Evolutionary conservation across 805 yeast species (phyloP).

Genomic region (Ogataea sp.): DNA sequence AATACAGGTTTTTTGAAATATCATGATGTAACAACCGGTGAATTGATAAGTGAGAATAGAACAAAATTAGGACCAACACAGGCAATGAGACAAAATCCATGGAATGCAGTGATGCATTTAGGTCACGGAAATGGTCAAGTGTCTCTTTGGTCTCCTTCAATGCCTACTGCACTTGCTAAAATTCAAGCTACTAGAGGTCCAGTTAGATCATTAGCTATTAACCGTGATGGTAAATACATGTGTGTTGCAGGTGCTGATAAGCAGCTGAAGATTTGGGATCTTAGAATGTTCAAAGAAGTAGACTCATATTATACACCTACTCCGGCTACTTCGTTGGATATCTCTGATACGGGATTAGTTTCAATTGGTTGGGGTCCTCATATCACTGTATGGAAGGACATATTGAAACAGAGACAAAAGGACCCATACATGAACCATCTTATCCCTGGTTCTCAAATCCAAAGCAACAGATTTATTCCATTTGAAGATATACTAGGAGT

Average conservation of each 20-base stretch:
- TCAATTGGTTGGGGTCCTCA: constrained; percentile 96
- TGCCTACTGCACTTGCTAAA: constrained; percentile 79
- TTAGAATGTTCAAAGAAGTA: constrained; percentile 70
- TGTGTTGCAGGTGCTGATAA: constrained; percentile 87
- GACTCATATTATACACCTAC: constrained; percentile 72
- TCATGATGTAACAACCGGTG: constrained; percentile 94
- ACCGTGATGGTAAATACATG: constrained; percentile 91
- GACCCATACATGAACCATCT: constrained; percentile 91
- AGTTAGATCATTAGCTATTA: constrained; percentile 74
- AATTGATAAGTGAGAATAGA: constrained; percentile 69
- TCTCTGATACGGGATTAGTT: constrained; percentile 81
- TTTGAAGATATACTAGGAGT: constrained; percentile 93
- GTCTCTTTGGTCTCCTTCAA: constrained; percentile 87
- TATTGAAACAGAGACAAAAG: constrained; percentile 56
- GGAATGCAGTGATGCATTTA: constrained; percentile 90
- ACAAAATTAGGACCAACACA: constrained; percentile 89
- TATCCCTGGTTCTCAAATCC: constrained; percentile 68
- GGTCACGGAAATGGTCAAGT: constrained; percentile 94
- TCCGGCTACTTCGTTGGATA: constrained; percentile 70
- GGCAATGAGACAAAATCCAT: constrained; percentile 84
- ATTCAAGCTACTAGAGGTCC: constrained; percentile 82
- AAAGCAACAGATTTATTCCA: constrained; percentile 71
- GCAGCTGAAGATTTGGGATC: constrained; percentile 85
- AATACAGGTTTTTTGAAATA: constrained; percentile 82
- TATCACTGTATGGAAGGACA: constrained; percentile 89